Base-by-base conservation (phyloP, 352 stramenopile genomes). In the Globisporangium parvum region DNA sequence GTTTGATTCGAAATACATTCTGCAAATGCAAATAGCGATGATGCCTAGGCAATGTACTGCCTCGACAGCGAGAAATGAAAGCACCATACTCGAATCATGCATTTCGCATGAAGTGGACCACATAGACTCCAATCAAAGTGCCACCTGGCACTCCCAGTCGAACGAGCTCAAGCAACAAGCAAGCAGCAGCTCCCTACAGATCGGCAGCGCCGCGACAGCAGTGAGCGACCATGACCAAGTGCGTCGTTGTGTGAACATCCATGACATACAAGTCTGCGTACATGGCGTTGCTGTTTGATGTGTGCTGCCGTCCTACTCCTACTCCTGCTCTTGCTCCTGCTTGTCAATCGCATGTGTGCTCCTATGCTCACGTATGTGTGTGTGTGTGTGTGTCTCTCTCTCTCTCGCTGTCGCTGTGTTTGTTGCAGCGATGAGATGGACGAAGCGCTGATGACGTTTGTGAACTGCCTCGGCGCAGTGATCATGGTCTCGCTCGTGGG, bases 401-500 rank as follows among this genome's bases (percentile, higher is more conserved):
- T 21, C 40, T 37, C 31, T 37, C 9, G 31, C 11, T 37, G 31
- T n/a, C n/a, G n/a, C n/a, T 37, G 31, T 37, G 21, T 14, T 9
- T 15, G 8, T 40, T 3, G 44, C 58, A 95, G 85, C 70, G 70
- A 93, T 51, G 81, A 93, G 69, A 93, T 95, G 83, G 85, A 95
- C 55, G 59, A 79, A 41, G 76, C 76, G 63, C 66, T 95, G 45
- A 95, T 95, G 85, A 80, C 74, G 44, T 95, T 95, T 66, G 85
- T 95, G 47, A 95, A 95, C 71, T 88, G 73, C 62, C 70, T 95
- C 41, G 85, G 85, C 55, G 78, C 85, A 12, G 74, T 88, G 17
- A 93, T 95, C 69, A 95, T 93, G 81, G 68, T 95, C 23, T 92
- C 82, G 33, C 69, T 95, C 23, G 84, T 95, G 40, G 80, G 83